These are phyloP conservation scores for Nicotiana sylvestris DNA, from an alignment of 257 asterid genomes.

Conservation along the genomic window DNA sequence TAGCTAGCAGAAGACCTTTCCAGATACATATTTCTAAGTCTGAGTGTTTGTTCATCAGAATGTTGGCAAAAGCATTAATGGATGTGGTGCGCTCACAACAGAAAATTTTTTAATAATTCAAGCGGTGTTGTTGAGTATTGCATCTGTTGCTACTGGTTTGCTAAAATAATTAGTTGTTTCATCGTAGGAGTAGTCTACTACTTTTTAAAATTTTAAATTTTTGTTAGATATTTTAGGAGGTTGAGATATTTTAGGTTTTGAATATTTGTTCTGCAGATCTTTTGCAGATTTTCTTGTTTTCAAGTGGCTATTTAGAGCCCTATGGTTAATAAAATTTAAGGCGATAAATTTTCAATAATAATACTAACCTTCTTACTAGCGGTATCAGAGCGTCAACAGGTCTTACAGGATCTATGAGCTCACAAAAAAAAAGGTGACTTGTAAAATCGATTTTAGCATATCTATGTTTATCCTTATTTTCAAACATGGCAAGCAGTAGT, in stretches of 20 bases:
- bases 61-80: not conserved
- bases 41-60: not conserved
- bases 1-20: not conserved
- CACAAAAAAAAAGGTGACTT: not conserved
- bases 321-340: not conserved
- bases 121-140: not conserved
- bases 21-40: not conserved
- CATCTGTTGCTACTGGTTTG: not conserved
- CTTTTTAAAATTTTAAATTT: not conserved
- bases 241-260: not conserved
- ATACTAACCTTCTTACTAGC: no score
- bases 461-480: not conserved
- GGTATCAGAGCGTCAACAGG: not conserved
- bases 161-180: not conserved
- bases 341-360: not conserved
- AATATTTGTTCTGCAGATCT: not conserved
- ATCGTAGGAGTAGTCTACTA: not conserved
- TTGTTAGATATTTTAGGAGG: not conserved
- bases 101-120: not conserved
- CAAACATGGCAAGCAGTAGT: not conserved
- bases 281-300: not conserved
- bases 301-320: not conserved
- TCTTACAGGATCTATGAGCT: not conserved
- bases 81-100: not conserved
- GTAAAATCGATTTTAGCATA: not conserved